Evolutionary conservation across 148 eudicot species (phyloP), one percentile per base, ranked within the genome.

Genomic region (Fagopyrum esculentum): DNA sequence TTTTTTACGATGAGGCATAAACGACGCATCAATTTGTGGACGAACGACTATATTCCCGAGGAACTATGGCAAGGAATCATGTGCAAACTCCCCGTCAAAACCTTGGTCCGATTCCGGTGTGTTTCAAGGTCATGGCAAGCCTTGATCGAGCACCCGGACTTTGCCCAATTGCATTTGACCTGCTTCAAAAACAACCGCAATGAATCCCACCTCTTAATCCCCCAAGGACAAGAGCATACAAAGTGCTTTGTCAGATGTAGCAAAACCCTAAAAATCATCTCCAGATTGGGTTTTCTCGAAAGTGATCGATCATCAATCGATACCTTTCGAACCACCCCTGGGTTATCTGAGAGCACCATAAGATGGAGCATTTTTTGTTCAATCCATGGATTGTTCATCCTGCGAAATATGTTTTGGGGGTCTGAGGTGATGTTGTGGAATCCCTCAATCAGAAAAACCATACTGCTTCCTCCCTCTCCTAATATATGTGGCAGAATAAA

Each of bases 391-490:
- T 10, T 61, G 69, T 61, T 61, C 69, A 29, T 61, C 2, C 40
- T 35, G 3, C 40, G 40, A 35, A 35, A 35, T 35, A 35, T 35
- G 40, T 35, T 35, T 1, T 35, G 40, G 40, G 40, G 40, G 1
- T 35, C 40, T 2, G 3, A 35, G 8, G 4, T 59, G 4, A 61
- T 61, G 69, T 1, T 61, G 44, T 61, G 43, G 69, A 61, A 61
- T 44, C 69, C 69, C 69, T 61, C 69, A 13, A 61, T 61, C 8
- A 61, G 45, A 35, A 64, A 64, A 64, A 35, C 70, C 70, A 45
- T 30, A 35, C 6, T 4, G 3, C 45, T 64, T 35, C 70, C 70
- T 40, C 69, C 16, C 9, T 12, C 16, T 30, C 69, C 44, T 8
- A 0, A 59, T 10, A n/a, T n/a, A 9, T 7, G 1, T 1, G 3